Percentiles rank a stretch among this genome's conserved stretches.
phyloP scores from a whole-genome alignment of 306 rosid genomes.

The Cucumis cinereus region DNA sequence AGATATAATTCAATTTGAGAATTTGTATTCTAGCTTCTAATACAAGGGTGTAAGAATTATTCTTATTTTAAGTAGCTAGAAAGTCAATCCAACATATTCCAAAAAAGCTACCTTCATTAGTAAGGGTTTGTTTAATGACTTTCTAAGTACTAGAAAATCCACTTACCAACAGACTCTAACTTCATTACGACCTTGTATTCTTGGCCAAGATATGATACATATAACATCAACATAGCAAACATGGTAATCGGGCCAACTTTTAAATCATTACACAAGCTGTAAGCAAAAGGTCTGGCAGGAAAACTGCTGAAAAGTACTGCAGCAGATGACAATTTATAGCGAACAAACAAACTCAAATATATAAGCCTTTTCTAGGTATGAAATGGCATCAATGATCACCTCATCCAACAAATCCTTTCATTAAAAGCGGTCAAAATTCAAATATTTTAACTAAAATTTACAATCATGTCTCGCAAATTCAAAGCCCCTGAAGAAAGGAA shows the following conservation, averaged over 20 bases:
- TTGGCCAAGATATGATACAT: not conserved
- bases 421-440: constrained; percentile 5
- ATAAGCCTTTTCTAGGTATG: not conserved
- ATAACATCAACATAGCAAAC: not conserved
- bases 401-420: not conserved
- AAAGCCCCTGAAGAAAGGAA: not conserved
- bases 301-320: not conserved
- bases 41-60: not conserved
- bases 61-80: no score
- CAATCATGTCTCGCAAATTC: not conserved
- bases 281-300: not conserved
- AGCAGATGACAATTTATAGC: not conserved
- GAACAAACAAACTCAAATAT: not conserved
- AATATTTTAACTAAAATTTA: not conserved
- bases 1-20: not conserved
- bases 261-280: not conserved
- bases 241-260: not conserved
- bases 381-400: not conserved
- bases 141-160: not conserved
- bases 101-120: no score
- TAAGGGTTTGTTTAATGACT: not conserved
- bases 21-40: not conserved
- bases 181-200: not conserved
- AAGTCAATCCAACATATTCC: no score
- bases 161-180: not conserved